These are phyloP conservation scores for Mycena belliarum DNA, from an alignment of 768 basidiomycete species.

Conservation along the genomic window DNA sequence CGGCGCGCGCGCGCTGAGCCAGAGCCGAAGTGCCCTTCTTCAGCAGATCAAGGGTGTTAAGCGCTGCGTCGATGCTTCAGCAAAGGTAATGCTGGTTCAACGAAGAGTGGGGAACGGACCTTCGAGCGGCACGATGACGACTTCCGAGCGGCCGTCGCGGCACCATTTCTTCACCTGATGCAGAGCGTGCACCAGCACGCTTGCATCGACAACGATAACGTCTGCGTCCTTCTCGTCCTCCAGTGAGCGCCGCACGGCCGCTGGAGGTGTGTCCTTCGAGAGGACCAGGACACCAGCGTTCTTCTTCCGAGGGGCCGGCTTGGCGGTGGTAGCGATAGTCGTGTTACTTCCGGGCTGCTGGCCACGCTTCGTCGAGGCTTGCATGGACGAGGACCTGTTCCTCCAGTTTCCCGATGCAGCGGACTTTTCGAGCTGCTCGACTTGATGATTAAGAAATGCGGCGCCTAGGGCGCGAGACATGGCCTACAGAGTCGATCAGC, in stretches of 20 bases:
- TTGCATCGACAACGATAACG: conserved; percentile 77
- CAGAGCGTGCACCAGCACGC: conserved; percentile 76
- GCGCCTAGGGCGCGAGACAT: conserved; percentile 89
- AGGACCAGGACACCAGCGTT: conserved; percentile 17
- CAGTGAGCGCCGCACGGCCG: too few species aligned
- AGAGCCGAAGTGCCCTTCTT: conserved; percentile 80
- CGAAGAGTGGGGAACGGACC: conserved; percentile 48
- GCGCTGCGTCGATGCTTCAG: conserved; percentile 46
- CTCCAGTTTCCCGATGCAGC: too few species aligned
- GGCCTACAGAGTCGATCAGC: conserved; percentile 38
- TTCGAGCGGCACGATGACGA: conserved; percentile 86
- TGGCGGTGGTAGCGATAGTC: conserved; percentile 18
- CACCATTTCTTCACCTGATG: conserved; percentile 84
- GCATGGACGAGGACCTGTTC: conserved; percentile 16
- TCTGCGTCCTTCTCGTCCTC: conserved; percentile 75
- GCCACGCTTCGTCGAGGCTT: conserved; percentile 29
- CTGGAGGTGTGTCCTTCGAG: too few species aligned
- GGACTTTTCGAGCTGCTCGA: conserved; percentile 83
- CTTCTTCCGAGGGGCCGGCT: conserved; percentile 23
- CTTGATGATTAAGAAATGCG: conserved; percentile 85
- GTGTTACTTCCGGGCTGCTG: conserved; percentile 31
- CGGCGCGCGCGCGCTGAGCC: conserved; percentile 81
- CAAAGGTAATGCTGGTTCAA: neutral
- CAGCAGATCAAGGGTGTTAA: conserved; percentile 88
- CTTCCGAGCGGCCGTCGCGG: conserved; percentile 71